Base-by-base conservation (phyloP, 148 eudicot genomes). In the Rhododendron williamsianum region DNA sequence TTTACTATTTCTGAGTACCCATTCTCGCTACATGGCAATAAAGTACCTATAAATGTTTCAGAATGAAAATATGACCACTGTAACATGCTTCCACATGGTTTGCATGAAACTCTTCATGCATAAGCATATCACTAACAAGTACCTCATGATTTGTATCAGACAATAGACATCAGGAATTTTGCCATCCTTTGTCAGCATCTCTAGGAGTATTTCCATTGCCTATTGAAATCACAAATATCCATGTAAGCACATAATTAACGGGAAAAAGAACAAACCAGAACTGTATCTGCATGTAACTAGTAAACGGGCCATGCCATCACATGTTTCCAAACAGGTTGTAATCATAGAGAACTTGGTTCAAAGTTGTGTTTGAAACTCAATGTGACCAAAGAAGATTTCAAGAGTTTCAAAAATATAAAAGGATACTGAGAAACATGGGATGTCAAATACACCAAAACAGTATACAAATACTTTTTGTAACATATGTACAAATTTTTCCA, bases 131-230 rank as follows among this genome's bases (percentile, higher is more conserved):
- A 49, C 13, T 54, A 82, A 27, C 45, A 30, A 27, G 83, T 88
- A 93, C 99, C 99, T 96, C 93, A 96, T 93, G 58, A 90, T 85
- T 84, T 96, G 98, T 89, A 94, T 83, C 41, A 89, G 83, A 72
- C 92, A 95, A 86, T 90, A 96, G 79, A 77, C 89, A 94, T 96
- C 99, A 74, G 93, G 93, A 84, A 3, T 21, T 77, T 71, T 78
- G 48, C 84, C 83, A 71, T 94, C 97, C 85, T 88, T 92, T 83
- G 78, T 89, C n/a, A 96, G 92, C 94, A 91, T 93, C 86, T 87
- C 92, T 85, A 90, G 54, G 78, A 96, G 92, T 65, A 89, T 84
- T 73, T 96, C 97, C 86, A 86, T 87, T 78, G 91, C 96, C 99
- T 96, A 89, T 84, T 76, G 90, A 60, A 76, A 87, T 41, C 30